Evolutionary conservation across 2,329 filamentous ascomycete genomes (phyloP), one percentile per base, ranked within the genome.

Genomic region (Cercospora janseana): DNA sequence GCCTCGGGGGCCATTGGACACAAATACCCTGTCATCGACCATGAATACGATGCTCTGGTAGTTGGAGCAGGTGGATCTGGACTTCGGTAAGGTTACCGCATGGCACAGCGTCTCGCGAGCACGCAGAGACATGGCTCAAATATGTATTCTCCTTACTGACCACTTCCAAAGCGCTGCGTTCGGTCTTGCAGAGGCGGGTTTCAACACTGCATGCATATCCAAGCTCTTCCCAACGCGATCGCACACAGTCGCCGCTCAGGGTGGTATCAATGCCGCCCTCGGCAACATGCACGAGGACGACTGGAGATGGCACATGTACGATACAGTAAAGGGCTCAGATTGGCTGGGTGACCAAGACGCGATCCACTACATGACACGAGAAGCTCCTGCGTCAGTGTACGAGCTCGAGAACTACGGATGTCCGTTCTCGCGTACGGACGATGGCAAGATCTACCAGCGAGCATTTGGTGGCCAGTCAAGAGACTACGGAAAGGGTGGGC

Each of bases 291-390:
- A 95, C 79, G 83, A 92, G 78, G 91, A 96, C 67, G 90, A 96
- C 76, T 96, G 91, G 91, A 85, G 90, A 79, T 96, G 91, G 91
- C 91, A 96, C 76, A 96, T 96, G 91, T 96, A 96, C 79, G 91
- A 96, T 72, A 96, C 91, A 34, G 91, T 96, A 70, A 96, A 96
- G 79, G 91, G 91, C 60, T 95, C 88, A 60, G 91, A 96, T 78
- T 96, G 91, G 91, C 82, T 96, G 44, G 91, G 91, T 72, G 91
- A 96, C 73, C 91, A 96, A 75, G 91, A 96, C 70, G 91, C 91
- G 60, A 96, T 96, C 69, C 91, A 96, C 76, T 96, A 96, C 78
- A 96, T 96, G 91, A 96, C 91, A 66, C 82, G 90, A 67, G 91
- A 96, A 76, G 91, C 91, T 55, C 90, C 91, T 26, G 84, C 86